These are phyloP conservation scores for Rutstroemia sp. DNA, from an alignment of 2,329 filamentous ascomycete species.

Conservation along the genomic window DNA sequence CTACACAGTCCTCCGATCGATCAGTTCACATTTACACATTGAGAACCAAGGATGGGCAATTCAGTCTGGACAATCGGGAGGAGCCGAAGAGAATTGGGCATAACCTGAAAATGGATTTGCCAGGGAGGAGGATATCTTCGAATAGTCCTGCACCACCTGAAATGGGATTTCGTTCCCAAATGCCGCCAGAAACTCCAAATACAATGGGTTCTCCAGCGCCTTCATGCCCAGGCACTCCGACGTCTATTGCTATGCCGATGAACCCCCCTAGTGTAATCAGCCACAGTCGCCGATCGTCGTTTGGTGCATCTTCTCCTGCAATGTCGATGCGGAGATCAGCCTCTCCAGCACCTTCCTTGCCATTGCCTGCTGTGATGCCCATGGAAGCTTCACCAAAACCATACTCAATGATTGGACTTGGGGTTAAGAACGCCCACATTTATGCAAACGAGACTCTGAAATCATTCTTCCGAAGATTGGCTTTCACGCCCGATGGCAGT, in stretches of 20 bases:
- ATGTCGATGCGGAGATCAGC: constrained; percentile 73
- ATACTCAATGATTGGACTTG: constrained; percentile 42
- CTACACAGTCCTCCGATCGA: constrained; percentile 94
- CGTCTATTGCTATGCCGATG: constrained; percentile 85
- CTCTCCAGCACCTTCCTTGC: constrained; percentile 88
- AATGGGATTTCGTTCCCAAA: constrained; percentile 57
- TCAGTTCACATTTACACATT: constrained; percentile 96
- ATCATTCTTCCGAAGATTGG: constrained; percentile 89
- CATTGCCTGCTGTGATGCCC: constrained; percentile 90
- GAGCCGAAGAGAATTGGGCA: constrained; percentile 71
- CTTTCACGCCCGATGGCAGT: constrained; percentile 93
- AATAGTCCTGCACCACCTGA: constrained; percentile 89
- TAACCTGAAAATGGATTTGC: constrained; percentile 77
- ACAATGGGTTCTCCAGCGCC: constrained; percentile 74
- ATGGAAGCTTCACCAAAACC: constrained; percentile 81
- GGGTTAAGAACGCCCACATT: constrained; percentile 76
- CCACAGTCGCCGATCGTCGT: constrained; percentile 90
- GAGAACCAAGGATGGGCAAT: constrained; percentile 93
- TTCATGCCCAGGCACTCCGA: constrained; percentile 89
- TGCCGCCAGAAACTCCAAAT: constrained; percentile 47
- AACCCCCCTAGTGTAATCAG: constrained; percentile 85
- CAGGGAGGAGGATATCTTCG: constrained; percentile 79
- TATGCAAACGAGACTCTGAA: constrained; percentile 97
- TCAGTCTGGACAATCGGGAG: constrained; percentile 62
- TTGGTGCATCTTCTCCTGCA: constrained; percentile 58